Evolutionary conservation across 129 eudicot genomes (phyloP).

Genomic region (Saposhnikovia divaricata): DNA sequence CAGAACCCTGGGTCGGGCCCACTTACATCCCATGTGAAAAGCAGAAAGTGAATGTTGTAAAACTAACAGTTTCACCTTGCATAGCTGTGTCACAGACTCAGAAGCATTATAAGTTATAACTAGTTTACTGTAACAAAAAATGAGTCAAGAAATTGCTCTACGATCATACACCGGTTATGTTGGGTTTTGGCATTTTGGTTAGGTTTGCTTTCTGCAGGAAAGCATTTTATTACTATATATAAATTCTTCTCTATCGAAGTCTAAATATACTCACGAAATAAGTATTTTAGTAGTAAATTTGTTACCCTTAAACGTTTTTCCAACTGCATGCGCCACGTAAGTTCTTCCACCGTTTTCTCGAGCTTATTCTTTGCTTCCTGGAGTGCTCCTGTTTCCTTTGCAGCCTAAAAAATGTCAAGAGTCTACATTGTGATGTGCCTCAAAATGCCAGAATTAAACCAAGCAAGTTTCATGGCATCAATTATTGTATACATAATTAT

Average conservation of each 20-base stretch:
- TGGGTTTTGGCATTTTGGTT: no score
- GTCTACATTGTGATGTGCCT: background rate
- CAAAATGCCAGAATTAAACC: background rate
- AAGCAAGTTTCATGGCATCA: background rate
- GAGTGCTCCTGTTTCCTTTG: constrained; percentile 57
- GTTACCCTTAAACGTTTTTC: constrained; percentile 78
- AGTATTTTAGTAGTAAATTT: background rate
- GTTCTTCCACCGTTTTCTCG: constrained; percentile 75
- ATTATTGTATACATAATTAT: background rate
- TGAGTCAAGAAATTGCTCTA: background rate
- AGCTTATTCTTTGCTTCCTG: constrained; percentile 71
- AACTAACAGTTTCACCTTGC: background rate
- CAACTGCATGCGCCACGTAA: constrained; percentile 49
- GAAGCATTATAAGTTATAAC: background rate
- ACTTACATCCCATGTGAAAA: background rate
- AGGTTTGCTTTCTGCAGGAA: background rate
- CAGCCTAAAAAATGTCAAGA: constrained; percentile 39
- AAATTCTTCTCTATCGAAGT: background rate
- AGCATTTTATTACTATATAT: background rate
- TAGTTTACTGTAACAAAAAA: background rate
- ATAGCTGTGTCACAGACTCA: background rate
- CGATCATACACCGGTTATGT: background rate
- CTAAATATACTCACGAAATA: background rate
- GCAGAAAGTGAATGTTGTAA: background rate
- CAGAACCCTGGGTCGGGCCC: background rate